Base-by-base conservation (phyloP, 2,329 filamentous ascomycete species). In the Niveomyces coronatus region DNA sequence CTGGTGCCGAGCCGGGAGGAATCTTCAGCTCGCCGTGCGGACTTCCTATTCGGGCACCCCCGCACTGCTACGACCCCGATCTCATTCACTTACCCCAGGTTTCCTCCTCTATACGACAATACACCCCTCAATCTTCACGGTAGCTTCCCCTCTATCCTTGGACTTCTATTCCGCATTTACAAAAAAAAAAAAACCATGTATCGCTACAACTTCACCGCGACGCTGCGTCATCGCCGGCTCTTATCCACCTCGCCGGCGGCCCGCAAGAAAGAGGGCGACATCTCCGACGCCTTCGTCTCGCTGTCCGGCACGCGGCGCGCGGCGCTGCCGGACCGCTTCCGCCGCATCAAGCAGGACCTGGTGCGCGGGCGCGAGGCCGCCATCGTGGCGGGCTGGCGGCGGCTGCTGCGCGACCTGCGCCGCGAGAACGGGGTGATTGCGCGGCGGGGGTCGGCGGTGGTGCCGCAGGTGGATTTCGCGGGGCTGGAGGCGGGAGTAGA, bases 221-320 rank as follows among this genome's bases (percentile, higher is more conserved):
- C n/a, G n/a, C n/a, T n/a, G n/a, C n/a, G n/a, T n/a, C n/a, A n/a
- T n/a, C n/a, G n/a, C n/a, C n/a, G n/a, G n/a, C n/a, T n/a, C n/a
- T n/a, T n/a, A n/a, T n/a, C n/a, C n/a, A n/a, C n/a, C n/a, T n/a
- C n/a, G n/a, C n/a, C n/a, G n/a, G n/a, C n/a, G n/a, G n/a, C n/a
- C n/a, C n/a, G n/a, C 10, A 76, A 75, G 47, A 65, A 69, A 27
- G 71, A 75, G 46, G 76, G 76, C 3, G 68, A 79, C 45, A 80
- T 81, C 23, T 76, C 75, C 0, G 74, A 76, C 36, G 60, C 74
- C 1, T 81, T 81, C 41, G 67, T 68, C 0, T 79, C 76, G 0
- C 57, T 81, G 3, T 74, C 73, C 0, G 71, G 71, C 0, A 51
- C 51, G 3, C 49, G 58, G 7, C 50, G 58, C 4, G 50, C 56